phyloP scores from a whole-genome alignment of 805 yeast genomes.

The Metschnikowia reukaufii region DNA sequence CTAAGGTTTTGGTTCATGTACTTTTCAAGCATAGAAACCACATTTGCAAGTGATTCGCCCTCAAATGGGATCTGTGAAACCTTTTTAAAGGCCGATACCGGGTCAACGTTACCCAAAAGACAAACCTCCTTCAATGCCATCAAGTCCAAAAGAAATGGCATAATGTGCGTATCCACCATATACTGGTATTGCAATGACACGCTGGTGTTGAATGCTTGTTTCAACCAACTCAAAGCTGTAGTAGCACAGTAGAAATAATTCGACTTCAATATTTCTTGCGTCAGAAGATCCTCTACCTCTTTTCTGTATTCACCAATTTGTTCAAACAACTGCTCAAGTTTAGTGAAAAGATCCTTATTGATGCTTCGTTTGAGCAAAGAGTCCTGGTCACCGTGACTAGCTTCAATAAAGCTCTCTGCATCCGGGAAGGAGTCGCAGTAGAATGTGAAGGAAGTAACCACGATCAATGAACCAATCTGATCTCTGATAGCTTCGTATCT shows the following conservation, averaged over 20 bases:
- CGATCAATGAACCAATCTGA: constrained; percentile 61
- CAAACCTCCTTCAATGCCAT: constrained; percentile 77
- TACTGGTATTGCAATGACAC: constrained; percentile 54
- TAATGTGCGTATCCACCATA: constrained; percentile 47
- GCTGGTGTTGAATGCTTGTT: constrained; percentile 53
- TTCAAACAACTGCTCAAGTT: constrained; percentile 9
- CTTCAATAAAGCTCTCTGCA: constrained; percentile 39
- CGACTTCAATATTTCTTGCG: constrained; percentile 59
- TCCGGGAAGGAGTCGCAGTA: constrained; percentile 43
- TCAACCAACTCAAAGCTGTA: constrained; percentile 62
- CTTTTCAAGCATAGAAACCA: constrained; percentile 42
- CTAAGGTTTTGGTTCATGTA: constrained; percentile 34
- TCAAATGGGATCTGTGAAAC: constrained; percentile 45
- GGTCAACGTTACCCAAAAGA: constrained; percentile 60
- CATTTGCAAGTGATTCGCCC: constrained; percentile 19
- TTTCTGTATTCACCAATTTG: constrained; percentile 43
- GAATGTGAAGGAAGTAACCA: constrained; percentile 43
- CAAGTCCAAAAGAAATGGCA: constrained; percentile 69
- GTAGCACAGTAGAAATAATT: constrained; percentile 63
- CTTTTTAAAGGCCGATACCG: constrained; percentile 45
- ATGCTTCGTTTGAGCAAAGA: constrained; percentile 8
- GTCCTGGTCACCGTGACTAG: constrained; percentile 24
- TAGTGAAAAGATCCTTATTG: constrained; percentile 39
- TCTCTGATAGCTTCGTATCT: constrained; percentile 73
- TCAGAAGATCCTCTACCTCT: constrained; percentile 36